Conservation (phyloP, 306 rosid species). For the Hippophae tibetana region DNA sequence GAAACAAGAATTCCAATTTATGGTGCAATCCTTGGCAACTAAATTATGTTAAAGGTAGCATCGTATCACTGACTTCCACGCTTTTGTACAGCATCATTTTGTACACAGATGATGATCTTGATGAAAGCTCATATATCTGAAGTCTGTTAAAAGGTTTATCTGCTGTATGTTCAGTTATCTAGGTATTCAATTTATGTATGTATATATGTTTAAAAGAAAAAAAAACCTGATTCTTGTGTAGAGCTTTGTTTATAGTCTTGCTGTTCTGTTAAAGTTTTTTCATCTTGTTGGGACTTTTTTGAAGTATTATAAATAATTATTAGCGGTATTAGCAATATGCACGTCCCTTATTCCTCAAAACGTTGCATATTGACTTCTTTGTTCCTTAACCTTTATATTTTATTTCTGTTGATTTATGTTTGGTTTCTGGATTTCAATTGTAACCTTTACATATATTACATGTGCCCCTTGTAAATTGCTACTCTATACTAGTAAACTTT, state of each 20-base stretch:
- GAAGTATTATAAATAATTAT: conserved; percentile 15
- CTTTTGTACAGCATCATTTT: conserved; percentile 35
- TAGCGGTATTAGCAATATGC: conserved; percentile 4
- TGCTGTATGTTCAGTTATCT: conserved; percentile 2
- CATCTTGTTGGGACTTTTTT: conserved; percentile 14
- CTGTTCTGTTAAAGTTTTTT: conserved; percentile 12
- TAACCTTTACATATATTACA: no score
- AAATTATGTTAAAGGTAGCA: conserved; percentile 16
- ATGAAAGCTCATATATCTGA: neutral
- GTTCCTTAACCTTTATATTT: neutral
- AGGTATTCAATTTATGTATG: conserved; percentile 18
- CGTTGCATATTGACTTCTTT: neutral
- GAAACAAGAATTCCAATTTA: conserved; percentile 12
- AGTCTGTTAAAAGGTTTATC: conserved; percentile 3
- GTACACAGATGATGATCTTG: conserved; percentile 9
- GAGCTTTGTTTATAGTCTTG: conserved; percentile 23
- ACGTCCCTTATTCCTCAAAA: neutral
- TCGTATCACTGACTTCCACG: conserved; percentile 11
- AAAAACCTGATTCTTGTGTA: conserved; percentile 20
- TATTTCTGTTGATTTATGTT: no score
- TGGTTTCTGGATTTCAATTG: no score
- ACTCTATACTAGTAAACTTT: no score
- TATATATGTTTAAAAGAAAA: conserved; percentile 19
- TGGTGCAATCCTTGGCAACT: conserved; percentile 8
- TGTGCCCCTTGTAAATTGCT: no score